Percentiles rank a stretch among this genome's conserved stretches.
phyloP scores from a whole-genome alignment of 306 rosid genomes.

The Cicer bijugum region DNA sequence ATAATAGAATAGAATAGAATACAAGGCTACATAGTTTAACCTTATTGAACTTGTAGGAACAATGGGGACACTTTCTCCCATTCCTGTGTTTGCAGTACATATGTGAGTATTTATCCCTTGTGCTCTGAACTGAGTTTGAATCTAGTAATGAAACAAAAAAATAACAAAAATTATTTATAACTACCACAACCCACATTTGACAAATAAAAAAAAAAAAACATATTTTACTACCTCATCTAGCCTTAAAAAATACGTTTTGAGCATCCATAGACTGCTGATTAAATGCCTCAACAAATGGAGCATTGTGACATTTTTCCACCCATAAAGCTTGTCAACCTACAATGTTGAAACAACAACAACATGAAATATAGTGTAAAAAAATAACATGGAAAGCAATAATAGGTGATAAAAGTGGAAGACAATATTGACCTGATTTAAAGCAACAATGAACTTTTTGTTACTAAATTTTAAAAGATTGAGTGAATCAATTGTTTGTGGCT shows the following conservation, averaged over 20 bases:
- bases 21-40: constrained; percentile 46
- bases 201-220: constrained; percentile 32
- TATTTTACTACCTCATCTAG: constrained; percentile 61
- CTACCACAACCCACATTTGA: not conserved
- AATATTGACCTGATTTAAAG: constrained; percentile 70
- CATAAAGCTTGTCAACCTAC: constrained; percentile 86
- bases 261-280: constrained; percentile 77
- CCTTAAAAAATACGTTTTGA: constrained; percentile 77
- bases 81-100: constrained; percentile 76
- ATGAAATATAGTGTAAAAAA: not conserved
- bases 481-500: constrained; percentile 87
- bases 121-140: constrained; percentile 75
- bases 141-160: constrained; percentile 54
- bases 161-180: constrained; percentile 2
- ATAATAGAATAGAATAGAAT: too few species aligned
- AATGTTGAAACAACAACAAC: constrained; percentile 21
- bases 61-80: constrained; percentile 89
- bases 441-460: constrained; percentile 85
- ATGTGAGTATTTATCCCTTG: constrained; percentile 81
- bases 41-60: constrained; percentile 94
- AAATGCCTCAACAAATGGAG: constrained; percentile 82
- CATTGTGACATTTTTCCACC: constrained; percentile 77
- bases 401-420: constrained; percentile 1
- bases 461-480: constrained; percentile 83
- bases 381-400: not conserved